Evolutionary conservation across 2,329 filamentous ascomycete species (phyloP).

Genomic region (Pyrenochaeta sp.): DNA sequence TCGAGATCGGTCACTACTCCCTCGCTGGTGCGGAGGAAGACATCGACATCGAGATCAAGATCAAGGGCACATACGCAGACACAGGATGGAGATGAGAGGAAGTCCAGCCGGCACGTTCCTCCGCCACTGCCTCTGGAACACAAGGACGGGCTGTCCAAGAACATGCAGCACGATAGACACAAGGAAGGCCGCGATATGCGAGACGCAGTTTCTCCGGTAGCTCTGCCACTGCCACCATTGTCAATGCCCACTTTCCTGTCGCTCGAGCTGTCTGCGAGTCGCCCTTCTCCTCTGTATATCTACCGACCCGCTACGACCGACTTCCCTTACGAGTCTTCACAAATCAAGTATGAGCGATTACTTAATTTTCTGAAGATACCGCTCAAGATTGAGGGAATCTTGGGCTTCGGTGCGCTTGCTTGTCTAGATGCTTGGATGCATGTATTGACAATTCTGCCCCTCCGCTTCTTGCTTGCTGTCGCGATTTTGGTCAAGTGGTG

Average conservation of each 20-base stretch:
- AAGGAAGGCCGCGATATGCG: constrained; percentile 24
- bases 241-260: constrained; percentile 73
- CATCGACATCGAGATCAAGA: constrained; percentile 39
- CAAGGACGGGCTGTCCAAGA: constrained; percentile 39
- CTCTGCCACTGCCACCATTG: constrained; percentile 68
- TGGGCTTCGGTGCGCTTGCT: constrained; percentile 87
- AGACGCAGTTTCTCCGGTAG: constrained; percentile 48
- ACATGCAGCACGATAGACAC: constrained; percentile 42
- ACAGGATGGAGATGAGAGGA: constrained; percentile 32
- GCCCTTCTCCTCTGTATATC: constrained; percentile 70
- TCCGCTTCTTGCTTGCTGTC: constrained; percentile 84
- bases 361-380: constrained; percentile 88
- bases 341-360: constrained; percentile 89
- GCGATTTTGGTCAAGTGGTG: constrained; percentile 82
- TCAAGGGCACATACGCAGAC: constrained; percentile 23
- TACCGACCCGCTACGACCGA: constrained; percentile 65
- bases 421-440: constrained; percentile 97
- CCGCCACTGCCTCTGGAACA: constrained; percentile 47
- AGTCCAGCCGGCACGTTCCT: constrained; percentile 30
- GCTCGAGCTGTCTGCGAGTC: constrained; percentile 67
- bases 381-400: constrained; percentile 79
- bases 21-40: constrained; percentile 48
- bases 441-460: constrained; percentile 91
- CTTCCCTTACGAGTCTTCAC: constrained; percentile 88
- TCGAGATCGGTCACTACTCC: constrained; percentile 50